A percentile compares a stretch with the other conserved stretches of the same genome.
Conservation (phyloP, 2,329 filamentous ascomycete genomes). For the Emmonsiellopsis sp. region DNA sequence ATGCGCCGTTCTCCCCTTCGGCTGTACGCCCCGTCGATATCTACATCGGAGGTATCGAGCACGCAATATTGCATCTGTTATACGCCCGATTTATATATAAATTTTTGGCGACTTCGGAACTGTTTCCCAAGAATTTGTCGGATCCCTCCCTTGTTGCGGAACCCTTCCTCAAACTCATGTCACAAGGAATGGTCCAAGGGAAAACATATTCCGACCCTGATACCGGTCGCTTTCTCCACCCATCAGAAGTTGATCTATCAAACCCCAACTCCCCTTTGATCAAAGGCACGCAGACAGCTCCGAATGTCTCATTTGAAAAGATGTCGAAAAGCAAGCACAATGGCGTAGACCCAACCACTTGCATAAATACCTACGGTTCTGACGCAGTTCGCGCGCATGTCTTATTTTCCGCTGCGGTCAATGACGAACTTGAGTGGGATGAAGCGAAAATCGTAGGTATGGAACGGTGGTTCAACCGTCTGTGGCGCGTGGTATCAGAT, state of each 20-base stretch:
- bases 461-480: slow-evolving; percentile 65
- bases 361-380: slow-evolving; percentile 66
- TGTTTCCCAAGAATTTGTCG: slow-evolving; percentile 24
- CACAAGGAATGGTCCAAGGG: slow-evolving; percentile 90
- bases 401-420: slow-evolving; percentile 78
- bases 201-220: slow-evolving; percentile 69
- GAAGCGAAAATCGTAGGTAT: slow-evolving; percentile 72
- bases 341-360: slow-evolving; percentile 69
- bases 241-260: slow-evolving; percentile 61
- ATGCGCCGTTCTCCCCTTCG: slow-evolving; percentile 52
- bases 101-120: slow-evolving; percentile 54
- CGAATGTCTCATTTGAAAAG: slow-evolving; percentile 68
- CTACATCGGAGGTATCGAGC: slow-evolving; percentile 85
- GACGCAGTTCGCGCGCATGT: slow-evolving; percentile 81
- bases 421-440: slow-evolving; percentile 80
- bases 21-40: slow-evolving; percentile 64
- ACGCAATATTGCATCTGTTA: slow-evolving; percentile 80
- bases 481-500: slow-evolving; percentile 51
- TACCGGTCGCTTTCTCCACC: slow-evolving; percentile 67
- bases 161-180: slow-evolving; percentile 73
- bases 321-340: slow-evolving; percentile 97
- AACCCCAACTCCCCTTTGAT: slow-evolving; percentile 51
- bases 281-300: slow-evolving; percentile 48
- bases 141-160: slow-evolving; percentile 43
- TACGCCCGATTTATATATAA: slow-evolving; percentile 90